Evolutionary conservation across 106 monocot genomes (phyloP), one percentile per base, ranked within the genome.

Genomic region (Allium sativum): DNA sequence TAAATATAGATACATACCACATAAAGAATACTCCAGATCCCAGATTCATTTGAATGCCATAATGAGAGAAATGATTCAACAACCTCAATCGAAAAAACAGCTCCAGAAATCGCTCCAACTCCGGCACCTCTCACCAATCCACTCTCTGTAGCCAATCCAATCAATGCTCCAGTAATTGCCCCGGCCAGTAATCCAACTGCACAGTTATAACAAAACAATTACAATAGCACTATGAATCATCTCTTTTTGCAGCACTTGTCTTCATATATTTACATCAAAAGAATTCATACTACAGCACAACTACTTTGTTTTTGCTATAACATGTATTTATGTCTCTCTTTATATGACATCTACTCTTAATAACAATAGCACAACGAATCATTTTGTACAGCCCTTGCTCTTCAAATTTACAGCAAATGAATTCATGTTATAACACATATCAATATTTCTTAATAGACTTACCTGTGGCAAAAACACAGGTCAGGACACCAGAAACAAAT

Each of bases 71-170:
- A 94, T 15, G 89, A 86, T 62, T 95, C 94, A n/a, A 90, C 84
- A 18, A 64, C 79, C 65, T 95, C 90, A 16, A 95, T 77, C 5
- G 79, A 90, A 83, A 90, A 95, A 53, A 95, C 84, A 15, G 90
- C 94, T 0, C 94, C 94, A 9, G 86, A 86, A 20, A 95, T 83
- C 9, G 90, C 94, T 14, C 94, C 94, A 48, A 90, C 84, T 21
- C 76, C 90, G 22, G 90, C 81, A 3, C 94, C 94, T 41, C 94
- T 66, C 15, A 90, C 42, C 10, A 90, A 20, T 10, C 94, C 94
- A 48, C 86, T 90, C 73, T 95, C 94, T 0, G 90, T 81, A 16
- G 90, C 83, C 31, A 90, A 58, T 45, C 94, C 94, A 17, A 87
- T 77, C 44, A 90, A 40, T 45, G 76, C 89, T 16, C 94, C 94